Conservation (phyloP, 495 filamentous ascomycete species). For the Talaromyces trachyspermus region DNA sequence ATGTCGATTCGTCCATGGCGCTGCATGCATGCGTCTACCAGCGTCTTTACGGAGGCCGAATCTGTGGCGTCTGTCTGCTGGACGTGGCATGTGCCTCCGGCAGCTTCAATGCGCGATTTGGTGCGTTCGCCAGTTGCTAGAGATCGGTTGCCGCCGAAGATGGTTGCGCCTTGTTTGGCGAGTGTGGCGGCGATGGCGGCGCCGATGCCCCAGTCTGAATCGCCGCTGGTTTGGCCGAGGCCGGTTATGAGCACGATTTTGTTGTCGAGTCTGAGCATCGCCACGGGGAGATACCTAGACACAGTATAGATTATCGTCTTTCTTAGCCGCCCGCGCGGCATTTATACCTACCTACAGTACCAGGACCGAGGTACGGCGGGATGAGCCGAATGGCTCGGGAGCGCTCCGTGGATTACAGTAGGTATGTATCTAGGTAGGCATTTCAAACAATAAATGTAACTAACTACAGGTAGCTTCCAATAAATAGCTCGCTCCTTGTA, state of each 20-base stretch:
- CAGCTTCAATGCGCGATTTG: conserved; percentile 19
- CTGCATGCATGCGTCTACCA: conserved; percentile 38
- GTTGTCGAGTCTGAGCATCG: conserved; percentile 28
- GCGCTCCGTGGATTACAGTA: too few species aligned
- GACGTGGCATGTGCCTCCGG: conserved; percentile 23
- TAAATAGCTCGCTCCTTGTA: too few species aligned
- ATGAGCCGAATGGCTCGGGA: too few species aligned
- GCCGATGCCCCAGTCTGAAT: conserved; percentile 41
- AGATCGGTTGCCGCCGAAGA: conserved; percentile 41
- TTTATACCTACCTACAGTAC: too few species aligned
- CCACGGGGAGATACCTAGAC: too few species aligned
- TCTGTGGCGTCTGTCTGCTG: conserved; percentile 39
- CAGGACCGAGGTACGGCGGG: too few species aligned
- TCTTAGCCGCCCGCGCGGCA: too few species aligned
- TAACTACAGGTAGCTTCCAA: too few species aligned
- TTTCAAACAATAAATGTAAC: too few species aligned
- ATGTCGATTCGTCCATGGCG: conserved; percentile 49
- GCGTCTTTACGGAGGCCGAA: conserved; percentile 27
- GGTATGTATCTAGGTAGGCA: too few species aligned
- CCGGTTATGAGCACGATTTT: conserved; percentile 47
- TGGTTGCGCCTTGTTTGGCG: conserved; percentile 34
- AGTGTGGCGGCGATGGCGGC: conserved; percentile 37
- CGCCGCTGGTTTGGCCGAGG: conserved; percentile 34
- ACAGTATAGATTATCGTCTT: too few species aligned
- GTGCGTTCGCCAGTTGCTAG: conserved; percentile 28